Conservation (phyloP, 176 grass and related monocot species). For the Dendrocalamus sinicus region DNA sequence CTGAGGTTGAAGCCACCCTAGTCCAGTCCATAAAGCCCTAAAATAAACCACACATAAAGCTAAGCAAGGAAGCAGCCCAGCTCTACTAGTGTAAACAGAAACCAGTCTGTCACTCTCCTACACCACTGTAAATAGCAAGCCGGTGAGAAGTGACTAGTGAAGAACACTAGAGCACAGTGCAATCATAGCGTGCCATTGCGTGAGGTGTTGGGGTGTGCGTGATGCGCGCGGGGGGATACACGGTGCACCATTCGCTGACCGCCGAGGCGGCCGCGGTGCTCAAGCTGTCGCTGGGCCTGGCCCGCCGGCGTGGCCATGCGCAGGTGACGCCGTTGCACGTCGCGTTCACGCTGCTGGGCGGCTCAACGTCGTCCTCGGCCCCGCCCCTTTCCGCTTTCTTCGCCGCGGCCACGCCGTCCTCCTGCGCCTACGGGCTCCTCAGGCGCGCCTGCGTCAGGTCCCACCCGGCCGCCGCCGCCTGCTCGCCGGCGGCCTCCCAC, state of each 20-base stretch:
- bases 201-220: slow-evolving; percentile 4
- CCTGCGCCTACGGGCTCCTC: slow-evolving; percentile 50
- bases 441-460: slow-evolving; percentile 69
- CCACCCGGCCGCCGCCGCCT: slow-evolving; percentile 42
- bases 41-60: slow-evolving; percentile 3
- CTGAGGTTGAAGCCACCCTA: background rate
- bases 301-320: slow-evolving; percentile 70
- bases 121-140: background rate
- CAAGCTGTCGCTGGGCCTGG: slow-evolving; percentile 64
- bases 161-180: background rate
- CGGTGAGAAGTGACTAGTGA: background rate
- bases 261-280: slow-evolving; percentile 76
- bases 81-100: background rate
- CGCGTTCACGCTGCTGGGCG: slow-evolving; percentile 64
- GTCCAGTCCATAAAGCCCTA: background rate
- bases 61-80: background rate
- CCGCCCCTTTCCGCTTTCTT: background rate
- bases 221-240: slow-evolving; percentile 78
- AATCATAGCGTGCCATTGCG: background rate
- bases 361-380: slow-evolving; percentile 32
- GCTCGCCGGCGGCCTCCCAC: slow-evolving; percentile 20
- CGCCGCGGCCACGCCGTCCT: background rate
- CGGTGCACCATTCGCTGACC: slow-evolving; percentile 84
- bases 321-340: slow-evolving; percentile 89
- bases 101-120: background rate